These are phyloP conservation scores for Centaurea solstitialis DNA, from an alignment of 129 eudicot genomes.

Conservation along the genomic window DNA sequence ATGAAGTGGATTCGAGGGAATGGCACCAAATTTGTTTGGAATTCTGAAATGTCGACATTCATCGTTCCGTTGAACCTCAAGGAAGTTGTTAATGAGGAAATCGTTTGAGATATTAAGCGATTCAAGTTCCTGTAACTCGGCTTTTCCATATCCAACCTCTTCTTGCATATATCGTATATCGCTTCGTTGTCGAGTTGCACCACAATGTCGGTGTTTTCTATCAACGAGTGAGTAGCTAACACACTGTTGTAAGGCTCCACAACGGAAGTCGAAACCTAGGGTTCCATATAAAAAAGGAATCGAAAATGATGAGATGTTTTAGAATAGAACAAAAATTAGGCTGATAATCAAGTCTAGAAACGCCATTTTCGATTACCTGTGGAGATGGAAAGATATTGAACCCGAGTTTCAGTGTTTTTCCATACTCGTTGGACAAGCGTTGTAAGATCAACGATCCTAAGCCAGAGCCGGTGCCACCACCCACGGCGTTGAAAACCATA, in stretches of 20 bases:
- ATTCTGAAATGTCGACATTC: conserved; percentile 72
- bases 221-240: conserved; percentile 59
- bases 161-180: conserved; percentile 58
- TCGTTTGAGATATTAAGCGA: conserved; percentile 67
- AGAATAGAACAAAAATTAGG: background rate
- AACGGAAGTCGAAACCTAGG: conserved; percentile 67
- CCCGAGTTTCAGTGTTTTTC: conserved; percentile 59
- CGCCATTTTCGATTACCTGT: conserved; percentile 39
- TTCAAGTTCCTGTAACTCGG: conserved; percentile 74
- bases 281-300: background rate
- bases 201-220: conserved; percentile 65
- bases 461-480: conserved; percentile 72
- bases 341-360: background rate
- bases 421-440: conserved; percentile 61
- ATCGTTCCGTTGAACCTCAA: conserved; percentile 76
- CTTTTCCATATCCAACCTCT: conserved; percentile 53
- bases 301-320: background rate
- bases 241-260: conserved; percentile 75
- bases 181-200: conserved; percentile 71
- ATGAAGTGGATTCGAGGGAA: conserved; percentile 81
- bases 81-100: conserved; percentile 73
- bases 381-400: conserved; percentile 75
- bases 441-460: conserved; percentile 54
- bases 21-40: conserved; percentile 80
- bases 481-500: conserved; percentile 66